These are phyloP conservation scores for Violaceomyces palustris DNA, from an alignment of 1,284 basidiomycete genomes.

Conservation along the genomic window DNA sequence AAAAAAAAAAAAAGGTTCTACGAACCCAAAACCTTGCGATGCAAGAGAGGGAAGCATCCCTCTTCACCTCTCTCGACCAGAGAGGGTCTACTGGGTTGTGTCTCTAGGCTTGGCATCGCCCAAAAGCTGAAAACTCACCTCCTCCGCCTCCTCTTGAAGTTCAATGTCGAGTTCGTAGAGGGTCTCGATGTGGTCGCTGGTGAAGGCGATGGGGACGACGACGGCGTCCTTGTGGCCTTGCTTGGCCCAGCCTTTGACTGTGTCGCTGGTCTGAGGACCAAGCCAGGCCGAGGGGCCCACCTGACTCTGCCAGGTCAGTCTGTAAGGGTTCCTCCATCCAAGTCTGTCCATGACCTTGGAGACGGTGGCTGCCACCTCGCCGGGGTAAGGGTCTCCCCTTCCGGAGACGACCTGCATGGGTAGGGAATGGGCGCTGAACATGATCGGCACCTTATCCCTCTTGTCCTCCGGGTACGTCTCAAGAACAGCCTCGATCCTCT, in stretches of 20 bases:
- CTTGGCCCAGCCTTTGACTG: slow-evolving; percentile 85
- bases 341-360: slow-evolving; percentile 46
- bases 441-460: slow-evolving; percentile 71
- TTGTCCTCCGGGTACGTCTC: slow-evolving; percentile 66
- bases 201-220: slow-evolving; percentile 94
- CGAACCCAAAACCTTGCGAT: too few relatives aligned
- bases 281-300: slow-evolving; percentile 98
- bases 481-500: slow-evolving; percentile 80
- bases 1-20: too few relatives aligned
- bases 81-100: not conserved
- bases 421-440: slow-evolving; percentile 96
- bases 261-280: slow-evolving; percentile 89
- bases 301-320: slow-evolving; percentile 96
- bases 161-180: slow-evolving; percentile 94
- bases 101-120: too few relatives aligned
- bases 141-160: slow-evolving; percentile 80
- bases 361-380: slow-evolving; percentile 88
- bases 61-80: too few relatives aligned
- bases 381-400: slow-evolving; percentile 92
- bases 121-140: too few relatives aligned
- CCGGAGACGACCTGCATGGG: slow-evolving; percentile 63
- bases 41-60: too few relatives aligned
- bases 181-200: slow-evolving; percentile 98
- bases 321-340: slow-evolving; percentile 59
- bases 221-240: slow-evolving; percentile 81